Percentiles rank a stretch among this genome's conserved stretches.
Evolutionary conservation across 129 eudicot species (phyloP).

Genomic region (Dittrichia graveolens): DNA sequence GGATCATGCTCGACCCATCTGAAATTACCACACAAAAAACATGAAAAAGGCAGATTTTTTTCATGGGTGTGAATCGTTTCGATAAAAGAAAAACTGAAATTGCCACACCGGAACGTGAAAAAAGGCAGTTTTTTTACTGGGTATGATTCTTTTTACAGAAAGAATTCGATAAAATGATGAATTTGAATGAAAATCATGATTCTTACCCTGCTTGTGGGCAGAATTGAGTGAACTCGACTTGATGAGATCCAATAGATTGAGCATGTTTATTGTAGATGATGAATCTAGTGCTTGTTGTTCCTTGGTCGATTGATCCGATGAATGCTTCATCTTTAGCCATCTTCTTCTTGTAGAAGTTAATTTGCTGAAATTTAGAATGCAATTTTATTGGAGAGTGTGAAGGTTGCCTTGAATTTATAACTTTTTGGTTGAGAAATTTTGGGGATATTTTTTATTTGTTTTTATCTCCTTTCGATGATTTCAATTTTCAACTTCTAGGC

Average conservation of each 20-base stretch:
- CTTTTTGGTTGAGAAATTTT: slow-evolving; percentile 11
- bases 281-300: slow-evolving; percentile 97
- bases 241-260: slow-evolving; percentile 80
- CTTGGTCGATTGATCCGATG: slow-evolving; percentile 94
- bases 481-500: background rate
- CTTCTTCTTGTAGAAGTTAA: slow-evolving; percentile 14
- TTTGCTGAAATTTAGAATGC: background rate
- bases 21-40: slow-evolving; percentile 14
- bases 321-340: slow-evolving; percentile 61
- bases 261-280: slow-evolving; percentile 76
- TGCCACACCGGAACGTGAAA: slow-evolving; percentile 10
- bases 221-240: slow-evolving; percentile 90
- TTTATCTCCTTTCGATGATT: background rate
- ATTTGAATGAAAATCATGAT: background rate
- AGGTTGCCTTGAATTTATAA: slow-evolving; percentile 18
- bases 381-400: background rate
- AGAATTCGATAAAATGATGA: background rate
- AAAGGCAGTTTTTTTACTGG: background rate
- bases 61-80: background rate
- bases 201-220: slow-evolving; percentile 93
- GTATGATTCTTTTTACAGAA: too few species aligned
- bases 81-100: slow-evolving; percentile 19
- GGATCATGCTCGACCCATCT: slow-evolving; percentile 99
- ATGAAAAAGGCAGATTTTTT: background rate
- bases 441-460: slow-evolving; percentile 14